These are phyloP conservation scores for Daphne laureola DNA, from an alignment of 441 rosid species.

Conservation along the genomic window DNA sequence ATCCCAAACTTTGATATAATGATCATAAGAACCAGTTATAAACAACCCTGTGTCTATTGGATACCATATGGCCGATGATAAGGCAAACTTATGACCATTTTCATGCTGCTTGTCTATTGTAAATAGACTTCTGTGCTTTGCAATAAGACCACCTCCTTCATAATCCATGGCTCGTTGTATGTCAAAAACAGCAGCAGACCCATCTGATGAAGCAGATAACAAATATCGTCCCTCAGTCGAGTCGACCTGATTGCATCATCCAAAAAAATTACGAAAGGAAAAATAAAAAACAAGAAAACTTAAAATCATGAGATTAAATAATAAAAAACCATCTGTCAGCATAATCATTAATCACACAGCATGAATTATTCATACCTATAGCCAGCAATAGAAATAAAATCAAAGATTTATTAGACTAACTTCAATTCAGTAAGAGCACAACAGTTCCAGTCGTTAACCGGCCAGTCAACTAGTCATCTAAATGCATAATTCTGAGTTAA, in stretches of 20 bases:
- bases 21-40: conserved; percentile 79
- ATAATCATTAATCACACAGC: too few species aligned
- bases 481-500: too few species aligned
- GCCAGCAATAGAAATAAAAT: too few species aligned
- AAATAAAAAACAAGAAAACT: too few species aligned
- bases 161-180: conserved; percentile 50
- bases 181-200: conserved; percentile 75
- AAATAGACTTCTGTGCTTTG: conserved; percentile 62
- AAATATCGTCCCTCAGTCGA: conserved; percentile 80
- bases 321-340: too few species aligned
- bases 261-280: conserved; percentile 16
- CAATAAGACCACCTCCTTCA: conserved; percentile 60
- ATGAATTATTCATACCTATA: too few species aligned
- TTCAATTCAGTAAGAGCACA: too few species aligned
- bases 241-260: conserved; percentile 66
- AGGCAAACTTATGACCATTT: conserved; percentile 64
- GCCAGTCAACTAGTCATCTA: too few species aligned
- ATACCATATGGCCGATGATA: conserved; percentile 89
- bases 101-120: conserved; percentile 69
- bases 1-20: conserved; percentile 84
- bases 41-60: conserved; percentile 92
- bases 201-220: conserved; percentile 80
- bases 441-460: too few species aligned
- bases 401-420: too few species aligned
- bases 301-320: too few species aligned